Base-by-base conservation (phyloP, 768 basidiomycete species). In the Mycena pura region DNA sequence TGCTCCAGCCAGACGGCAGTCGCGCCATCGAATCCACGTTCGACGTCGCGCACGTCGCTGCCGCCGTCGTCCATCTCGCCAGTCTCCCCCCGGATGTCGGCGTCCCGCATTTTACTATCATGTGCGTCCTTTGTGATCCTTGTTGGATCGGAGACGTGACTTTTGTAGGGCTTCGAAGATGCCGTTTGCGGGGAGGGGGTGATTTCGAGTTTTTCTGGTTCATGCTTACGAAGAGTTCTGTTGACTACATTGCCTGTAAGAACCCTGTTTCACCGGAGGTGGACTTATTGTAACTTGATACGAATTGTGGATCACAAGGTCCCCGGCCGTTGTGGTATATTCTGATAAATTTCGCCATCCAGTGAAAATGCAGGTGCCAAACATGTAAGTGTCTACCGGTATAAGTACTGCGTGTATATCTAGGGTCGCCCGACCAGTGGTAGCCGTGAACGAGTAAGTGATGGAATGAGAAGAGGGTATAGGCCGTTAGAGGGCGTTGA, bases 51-150 rank as follows among this genome's bases (percentile, higher is more conserved):
- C 85, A 94, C 68, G 91, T 95, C 39, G 92, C 86, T 0, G 78
- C 85, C 54, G 82, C 88, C 1, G 74, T 95, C 34, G 88, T 90
- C 8, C 86, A 91, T 68, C 83, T 93, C 49, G 89, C 90, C 3
- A 77, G 77, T 41, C 77, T 95, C 38, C 91, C 91, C 0, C 79
- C 81, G 14, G 83, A 86, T 48, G 88, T 91, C 5, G 87, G 88
- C 17, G 82, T 94, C 53, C 80, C 92, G 36, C 83, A 88, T 21
- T 77, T 92, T 66, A 89, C 84, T 46, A 88, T 93, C 67, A 89
- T 92, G 92, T 92, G 65, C 56, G 86, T 80, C 17, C 22, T 22
- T 27, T 31, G 24, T 27, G 17, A 34, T 3, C 19, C 13, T 43
- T 22, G 14, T 22, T 52, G 1, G 32, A 27, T 62, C 13, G 44